Evolutionary conservation across 2,329 filamentous ascomycete genomes (phyloP), one percentile per base, ranked within the genome.

Genomic region (Colletotrichum liaoningense): DNA sequence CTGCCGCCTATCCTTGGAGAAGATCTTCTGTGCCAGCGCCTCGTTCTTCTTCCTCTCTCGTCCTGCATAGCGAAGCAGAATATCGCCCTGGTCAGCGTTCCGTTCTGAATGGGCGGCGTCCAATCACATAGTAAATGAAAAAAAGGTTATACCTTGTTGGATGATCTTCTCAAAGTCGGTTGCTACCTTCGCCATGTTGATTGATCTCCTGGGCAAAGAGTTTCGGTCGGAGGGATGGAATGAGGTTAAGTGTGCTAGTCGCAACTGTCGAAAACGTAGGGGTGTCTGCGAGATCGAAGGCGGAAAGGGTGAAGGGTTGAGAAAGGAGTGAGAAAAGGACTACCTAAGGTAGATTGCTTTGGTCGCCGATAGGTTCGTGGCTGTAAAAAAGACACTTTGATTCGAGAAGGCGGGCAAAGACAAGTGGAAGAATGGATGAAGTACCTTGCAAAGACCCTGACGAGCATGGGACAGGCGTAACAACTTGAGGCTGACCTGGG

Each of bases 41-140:
- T 94, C 90, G 77, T 93, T 92, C 84, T 91, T 92, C 84, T 93
- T 93, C 80, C 91, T 90, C 81, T 93, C 88, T 74, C 93, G 92
- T 74, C 87, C 90, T 91, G 77, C 19, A 56, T 24, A 35, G 24
- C 28, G 52, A 33, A 16, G 49, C 49, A 35, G 49, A 59, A 57
- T 46, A 26, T 33, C 42, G 14, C 55, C 12, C 16, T 22, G 65
- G 73, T 75, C 68, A 72, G 71, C 56, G 38, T 33, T 35, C 22
- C 8, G 22, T 67, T 30, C 22, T 30, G 30, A 46, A n/a, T 22
- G 26, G 24, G 63, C 4, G 12, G 33, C 30, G 26, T 26, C 52
- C 33, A 19, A 42, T 28, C 55, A 33, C 49, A 63, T 52, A 59
- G 46, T 24, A 38, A 19, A 19, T 4, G 28, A 63, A 33, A 60